Percentiles rank a stretch among this genome's conserved stretches.
These are phyloP conservation scores for Petunia hybrid DNA, from an alignment of 305 asterid species.

Conservation along the genomic window DNA sequence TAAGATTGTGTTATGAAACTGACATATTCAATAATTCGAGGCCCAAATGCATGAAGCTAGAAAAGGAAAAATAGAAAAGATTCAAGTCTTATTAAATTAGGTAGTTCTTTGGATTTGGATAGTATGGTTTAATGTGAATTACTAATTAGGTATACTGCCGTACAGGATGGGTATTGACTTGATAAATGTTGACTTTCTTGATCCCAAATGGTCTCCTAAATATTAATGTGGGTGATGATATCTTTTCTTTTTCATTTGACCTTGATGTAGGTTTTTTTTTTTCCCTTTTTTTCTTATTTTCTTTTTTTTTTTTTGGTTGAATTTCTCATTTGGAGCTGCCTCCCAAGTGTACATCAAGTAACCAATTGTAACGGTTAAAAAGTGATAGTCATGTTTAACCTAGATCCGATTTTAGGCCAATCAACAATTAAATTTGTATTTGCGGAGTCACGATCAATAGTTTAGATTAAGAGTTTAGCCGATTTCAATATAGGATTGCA, in stretches of 20 bases:
- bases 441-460: too few species aligned
- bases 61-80: not conserved
- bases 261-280: not conserved
- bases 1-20: not conserved
- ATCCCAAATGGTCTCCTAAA: not conserved
- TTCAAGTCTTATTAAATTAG: not conserved
- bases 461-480: too few species aligned
- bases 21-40: not conserved
- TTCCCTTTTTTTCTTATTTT: not conserved
- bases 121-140: not conserved
- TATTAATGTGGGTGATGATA: not conserved
- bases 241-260: not conserved
- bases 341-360: too few species aligned
- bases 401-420: too few species aligned
- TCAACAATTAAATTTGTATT: too few species aligned
- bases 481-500: too few species aligned
- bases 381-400: too few species aligned
- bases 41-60: not conserved
- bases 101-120: not conserved
- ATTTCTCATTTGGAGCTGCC: too few species aligned
- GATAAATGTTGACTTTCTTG: conserved; percentile 2
- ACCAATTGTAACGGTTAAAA: too few species aligned
- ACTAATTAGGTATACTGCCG: not conserved
- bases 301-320: too few species aligned
- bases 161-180: conserved; percentile 16